Evolutionary conservation across 208 protist species (phyloP), one percentile per base, ranked within the genome.

Genomic region (Trypanosoma avium): DNA sequence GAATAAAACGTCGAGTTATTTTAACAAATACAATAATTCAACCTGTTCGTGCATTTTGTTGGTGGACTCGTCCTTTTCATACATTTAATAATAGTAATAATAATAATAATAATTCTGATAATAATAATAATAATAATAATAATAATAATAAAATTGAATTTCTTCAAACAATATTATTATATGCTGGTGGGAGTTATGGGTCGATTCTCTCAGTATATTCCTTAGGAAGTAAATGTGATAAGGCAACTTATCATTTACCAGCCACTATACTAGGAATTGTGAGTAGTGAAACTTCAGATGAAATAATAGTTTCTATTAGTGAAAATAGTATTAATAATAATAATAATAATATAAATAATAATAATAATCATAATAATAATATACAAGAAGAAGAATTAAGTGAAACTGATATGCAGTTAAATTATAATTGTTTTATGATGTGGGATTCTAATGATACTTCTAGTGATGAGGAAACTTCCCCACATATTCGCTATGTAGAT

Each of bases 11-110:
- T 10, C 40, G 61, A 13, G 61, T 70, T 46, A 42, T 79, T 48
- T 58, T 73, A 21, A 38, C 49, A 50, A 46, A 58, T 9, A 26
- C 67, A 26, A 42, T 27, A 26, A 42, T 27, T 15, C 29, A 53
- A 30, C 73, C 73, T 33, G 67, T 79, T n/a, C 53, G 61, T 43
- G 73, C 73, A 13, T 79, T 79, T 42, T 73, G 61, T 29, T 79
- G 73, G 73, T 67, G 68, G 53, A 19, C 17, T 13, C 29, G 33
- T 46, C 60, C 68, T 26, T 60, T 36, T 29, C n/a, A n/a, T n/a
- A n/a, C n/a, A n/a, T n/a, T n/a, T 42, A 15, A 42, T 42, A 15
- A 42, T n/a, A 42, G 4, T 8, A 9, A 42, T 42, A 9, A 42
- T 42, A 42, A 42, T 42, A 42, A 42, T 42, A 9, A 42, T 1